Base-by-base conservation (phyloP, 805 yeast genomes). In the Lachancea sp. region DNA sequence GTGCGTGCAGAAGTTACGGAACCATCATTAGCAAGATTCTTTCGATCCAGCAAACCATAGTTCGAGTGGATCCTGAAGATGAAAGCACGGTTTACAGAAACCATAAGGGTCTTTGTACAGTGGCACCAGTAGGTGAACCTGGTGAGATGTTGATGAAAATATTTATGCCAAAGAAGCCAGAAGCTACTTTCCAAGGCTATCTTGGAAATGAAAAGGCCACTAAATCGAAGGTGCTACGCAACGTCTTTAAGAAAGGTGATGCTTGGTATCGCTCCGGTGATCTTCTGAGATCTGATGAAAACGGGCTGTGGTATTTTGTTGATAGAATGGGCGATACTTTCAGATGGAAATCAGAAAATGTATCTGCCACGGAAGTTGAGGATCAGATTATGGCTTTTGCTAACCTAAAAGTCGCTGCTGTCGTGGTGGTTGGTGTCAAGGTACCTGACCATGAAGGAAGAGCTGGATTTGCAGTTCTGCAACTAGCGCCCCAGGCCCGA, bases 281-380 rank as follows among this genome's bases (percentile, higher is more conserved):
- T 62, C 71, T 90, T 53, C 70, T 91, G 58, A 78, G 70, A 54
- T 67, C 72, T 60, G 95, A 88, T 62, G 71, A 70, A 25, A 74
- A 81, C 51, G 85, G 87, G 0, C 67, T 82, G 52, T 73, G 84
- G 61, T 87, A 83, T 65, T 90, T 90, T 64, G 87, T 89, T 37
- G 98, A 90, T 69, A 73, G 98, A 58, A 67, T 91, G 58, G 98
- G 98, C 35, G 98, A 90, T 60, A 91, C 97, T 0, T 90, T 85
- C 70, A 74, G 98, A 55, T 90, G 98, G 98, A 91, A 88, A 68
- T 84, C 95, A 2, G 98, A 90, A 67, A 90, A 90, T 63, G 96
- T 91, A 10, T 81, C 93, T 15, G 89, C 97, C 12, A 82, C 90
- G 29, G 97, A 90, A 67, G 96, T 90, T 33, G 97, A 91, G 60